phyloP scores from a whole-genome alignment of 169 alveolate species.

The Cryptosporidium xiaoi region DNA sequence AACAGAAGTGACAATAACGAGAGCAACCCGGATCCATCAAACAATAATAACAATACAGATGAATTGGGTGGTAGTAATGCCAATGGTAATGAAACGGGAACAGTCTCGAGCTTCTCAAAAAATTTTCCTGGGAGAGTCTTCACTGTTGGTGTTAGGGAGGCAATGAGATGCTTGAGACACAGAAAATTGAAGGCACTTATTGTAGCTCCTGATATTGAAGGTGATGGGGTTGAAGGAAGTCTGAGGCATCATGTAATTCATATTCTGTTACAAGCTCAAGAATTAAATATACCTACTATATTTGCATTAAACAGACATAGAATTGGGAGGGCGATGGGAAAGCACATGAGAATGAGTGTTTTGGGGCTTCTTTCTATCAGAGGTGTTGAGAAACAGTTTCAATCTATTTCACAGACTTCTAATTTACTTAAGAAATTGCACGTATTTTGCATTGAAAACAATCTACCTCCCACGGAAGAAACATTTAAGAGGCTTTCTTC shows the following conservation, averaged over 20 bases:
- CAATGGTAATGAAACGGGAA: background rate
- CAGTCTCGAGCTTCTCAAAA: constrained; percentile 15
- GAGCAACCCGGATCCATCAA: background rate
- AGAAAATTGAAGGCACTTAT: constrained; percentile 61
- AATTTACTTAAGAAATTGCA: constrained; percentile 36
- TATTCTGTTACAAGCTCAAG: constrained; percentile 73
- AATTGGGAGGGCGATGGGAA: constrained; percentile 75
- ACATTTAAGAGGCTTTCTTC: constrained; percentile 71
- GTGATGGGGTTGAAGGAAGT: constrained; percentile 72
- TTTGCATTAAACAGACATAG: constrained; percentile 69
- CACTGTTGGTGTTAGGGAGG: constrained; percentile 75
- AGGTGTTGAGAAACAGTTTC: constrained; percentile 70
- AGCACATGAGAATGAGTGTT: constrained; percentile 76
- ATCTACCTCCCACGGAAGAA: constrained; percentile 68
- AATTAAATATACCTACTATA: constrained; percentile 61
- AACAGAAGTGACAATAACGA: constrained; percentile 2
- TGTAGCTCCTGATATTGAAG: constrained; percentile 73
- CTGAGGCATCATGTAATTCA: constrained; percentile 73
- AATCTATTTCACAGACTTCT: constrained; percentile 69
- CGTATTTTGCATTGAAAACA: constrained; percentile 47
- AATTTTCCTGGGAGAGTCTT: constrained; percentile 72
- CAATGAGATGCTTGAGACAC: constrained; percentile 70
- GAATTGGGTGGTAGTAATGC: background rate
- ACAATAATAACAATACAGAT: background rate
- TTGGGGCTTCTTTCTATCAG: constrained; percentile 69